phyloP scores from a whole-genome alignment of 208 protist species.

The Strigomonas culicis region DNA sequence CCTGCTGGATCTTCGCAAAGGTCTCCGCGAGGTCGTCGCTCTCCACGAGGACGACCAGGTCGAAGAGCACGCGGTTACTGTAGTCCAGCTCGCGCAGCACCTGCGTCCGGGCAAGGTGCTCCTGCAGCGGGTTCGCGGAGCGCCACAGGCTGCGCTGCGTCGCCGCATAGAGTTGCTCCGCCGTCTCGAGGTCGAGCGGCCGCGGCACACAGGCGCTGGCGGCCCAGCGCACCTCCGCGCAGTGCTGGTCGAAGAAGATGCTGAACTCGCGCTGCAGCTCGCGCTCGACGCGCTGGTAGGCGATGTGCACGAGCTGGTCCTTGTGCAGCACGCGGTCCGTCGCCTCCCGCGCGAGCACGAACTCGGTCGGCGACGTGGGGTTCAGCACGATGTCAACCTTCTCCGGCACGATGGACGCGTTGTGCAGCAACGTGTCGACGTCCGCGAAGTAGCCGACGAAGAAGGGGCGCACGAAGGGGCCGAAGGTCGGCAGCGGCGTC shows the following conservation, averaged over 20 bases:
- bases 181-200: slow-evolving; percentile 28
- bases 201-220: slow-evolving; percentile 68
- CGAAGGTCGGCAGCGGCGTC: slow-evolving; percentile 73
- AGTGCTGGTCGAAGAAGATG: slow-evolving; percentile 53
- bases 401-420: slow-evolving; percentile 77
- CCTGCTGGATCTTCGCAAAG: slow-evolving; percentile 47
- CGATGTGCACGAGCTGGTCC: slow-evolving; percentile 60
- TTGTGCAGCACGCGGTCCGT: slow-evolving; percentile 72
- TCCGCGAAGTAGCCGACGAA: slow-evolving; percentile 88
- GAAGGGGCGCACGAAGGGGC: slow-evolving; percentile 55
- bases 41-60: slow-evolving; percentile 63
- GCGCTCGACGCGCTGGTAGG: slow-evolving; percentile 71
- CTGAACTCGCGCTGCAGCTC: slow-evolving; percentile 79
- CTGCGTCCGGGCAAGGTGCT: slow-evolving; percentile 32
- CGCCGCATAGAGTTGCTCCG: not conserved
- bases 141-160: not conserved
- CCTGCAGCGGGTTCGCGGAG: slow-evolving; percentile 21
- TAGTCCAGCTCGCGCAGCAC: slow-evolving; percentile 50
- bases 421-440: slow-evolving; percentile 82
- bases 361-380: slow-evolving; percentile 74
- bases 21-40: slow-evolving; percentile 59
- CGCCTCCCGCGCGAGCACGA: slow-evolving; percentile 79
- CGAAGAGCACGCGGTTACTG: slow-evolving; percentile 48
- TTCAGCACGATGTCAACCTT: slow-evolving; percentile 87
- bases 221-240: slow-evolving; percentile 59